Evolutionary conservation across 352 stramenopile species (phyloP).

Genomic region (Globisporangium echinulatum): DNA sequence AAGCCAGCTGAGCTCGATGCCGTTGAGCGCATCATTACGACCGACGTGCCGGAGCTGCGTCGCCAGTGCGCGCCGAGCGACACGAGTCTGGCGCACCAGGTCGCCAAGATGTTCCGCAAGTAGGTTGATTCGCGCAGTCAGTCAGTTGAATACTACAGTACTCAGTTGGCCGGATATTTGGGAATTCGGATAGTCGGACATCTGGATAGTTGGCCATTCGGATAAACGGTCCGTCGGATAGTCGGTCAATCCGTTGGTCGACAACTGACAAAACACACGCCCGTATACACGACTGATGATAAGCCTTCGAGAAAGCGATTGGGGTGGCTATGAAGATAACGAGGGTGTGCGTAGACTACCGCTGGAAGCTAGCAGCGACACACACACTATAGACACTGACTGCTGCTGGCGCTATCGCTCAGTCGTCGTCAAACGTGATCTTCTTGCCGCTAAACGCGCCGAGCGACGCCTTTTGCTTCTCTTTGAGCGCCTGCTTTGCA

Average conservation of each 20-base stretch:
- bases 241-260: no score
- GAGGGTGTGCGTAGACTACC: not conserved
- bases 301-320: no score
- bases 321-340: not conserved
- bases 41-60: conserved; percentile 86
- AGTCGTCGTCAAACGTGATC: conserved; percentile 69
- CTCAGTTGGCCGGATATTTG: no score
- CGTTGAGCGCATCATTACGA: conserved; percentile 86
- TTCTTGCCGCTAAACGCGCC: conserved; percentile 74
- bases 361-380: no score
- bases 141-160: no score
- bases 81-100: conserved; percentile 78
- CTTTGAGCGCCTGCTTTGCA: conserved; percentile 79
- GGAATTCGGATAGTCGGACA: no score
- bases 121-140: conserved; percentile 14
- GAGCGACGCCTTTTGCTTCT: conserved; percentile 73
- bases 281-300: no score
- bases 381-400: no score
- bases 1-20: conserved; percentile 73
- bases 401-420: not conserved
- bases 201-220: no score
- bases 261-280: no score
- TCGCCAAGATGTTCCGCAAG: conserved; percentile 77
- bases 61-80: conserved; percentile 76
- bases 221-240: no score